These are phyloP conservation scores for Gymnopilus junonius DNA, from an alignment of 768 basidiomycete species.

Conservation along the genomic window DNA sequence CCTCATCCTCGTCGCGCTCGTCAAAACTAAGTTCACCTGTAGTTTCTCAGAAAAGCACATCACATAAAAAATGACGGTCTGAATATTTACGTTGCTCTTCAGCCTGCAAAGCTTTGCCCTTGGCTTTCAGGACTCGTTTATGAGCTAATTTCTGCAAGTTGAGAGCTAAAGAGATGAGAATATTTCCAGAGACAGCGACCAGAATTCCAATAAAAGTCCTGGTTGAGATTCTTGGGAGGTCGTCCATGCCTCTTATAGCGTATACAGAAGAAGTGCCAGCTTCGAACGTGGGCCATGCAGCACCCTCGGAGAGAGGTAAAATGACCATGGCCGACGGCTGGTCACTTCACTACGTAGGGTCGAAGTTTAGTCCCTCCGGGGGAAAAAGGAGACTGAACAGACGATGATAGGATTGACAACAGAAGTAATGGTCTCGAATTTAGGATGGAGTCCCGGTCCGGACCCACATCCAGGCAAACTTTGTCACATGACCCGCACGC, in stretches of 20 bases:
- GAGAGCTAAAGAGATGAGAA: conserved; percentile 88
- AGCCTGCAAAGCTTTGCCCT: conserved; percentile 19
- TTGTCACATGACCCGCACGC: conserved; percentile 1
- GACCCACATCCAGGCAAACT: background rate
- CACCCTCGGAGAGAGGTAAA: background rate
- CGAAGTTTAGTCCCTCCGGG: background rate
- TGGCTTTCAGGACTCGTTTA: conserved; percentile 57
- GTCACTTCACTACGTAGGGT: background rate
- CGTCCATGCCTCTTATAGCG: conserved; percentile 29
- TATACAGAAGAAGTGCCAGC: conserved; percentile 5
- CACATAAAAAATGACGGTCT: background rate
- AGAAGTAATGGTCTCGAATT: background rate
- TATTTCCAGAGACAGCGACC: conserved; percentile 82
- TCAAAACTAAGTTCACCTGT: conserved; percentile 24
- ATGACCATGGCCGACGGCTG: background rate
- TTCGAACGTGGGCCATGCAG: conserved; percentile 4
- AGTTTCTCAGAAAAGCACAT: conserved; percentile 4
- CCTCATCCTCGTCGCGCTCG: conserved; percentile 31
- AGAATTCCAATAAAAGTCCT: conserved; percentile 76
- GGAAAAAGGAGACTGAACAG: background rate
- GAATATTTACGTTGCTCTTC: conserved; percentile 14
- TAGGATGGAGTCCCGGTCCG: background rate
- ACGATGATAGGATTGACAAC: background rate
- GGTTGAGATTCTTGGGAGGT: conserved; percentile 58
- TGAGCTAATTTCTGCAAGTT: conserved; percentile 95